A percentile compares a stretch with the other conserved stretches of the same genome.
Conservation (phyloP, 129 eudicot genomes). For the Flaveria brownii region DNA sequence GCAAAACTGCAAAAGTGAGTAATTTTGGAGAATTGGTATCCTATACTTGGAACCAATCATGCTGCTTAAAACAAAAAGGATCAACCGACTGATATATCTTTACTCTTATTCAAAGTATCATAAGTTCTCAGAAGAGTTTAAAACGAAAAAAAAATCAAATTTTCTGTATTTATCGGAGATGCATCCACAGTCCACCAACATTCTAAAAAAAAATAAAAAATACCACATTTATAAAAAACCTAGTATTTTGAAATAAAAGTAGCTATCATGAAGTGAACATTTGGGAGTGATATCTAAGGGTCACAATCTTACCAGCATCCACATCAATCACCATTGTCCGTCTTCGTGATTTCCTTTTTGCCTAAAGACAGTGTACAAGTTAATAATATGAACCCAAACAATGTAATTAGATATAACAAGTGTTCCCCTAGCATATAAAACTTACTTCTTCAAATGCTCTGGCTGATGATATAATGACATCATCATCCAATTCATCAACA, state of each 20-base stretch:
- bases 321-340: conserved; percentile 54
- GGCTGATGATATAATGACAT: conserved; percentile 74
- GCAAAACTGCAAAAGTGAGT: background rate
- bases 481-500: conserved; percentile 78
- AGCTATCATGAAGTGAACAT: background rate
- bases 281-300: background rate
- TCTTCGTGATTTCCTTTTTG: conserved; percentile 61
- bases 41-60: background rate
- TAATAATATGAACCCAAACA: background rate
- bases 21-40: background rate
- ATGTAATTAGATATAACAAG: background rate
- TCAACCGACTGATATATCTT: background rate
- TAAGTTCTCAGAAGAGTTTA: background rate
- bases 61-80: background rate
- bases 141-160: background rate
- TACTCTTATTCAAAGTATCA: background rate
- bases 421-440: conserved; percentile 12
- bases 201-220: background rate
- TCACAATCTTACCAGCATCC: conserved; percentile 54
- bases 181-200: background rate
- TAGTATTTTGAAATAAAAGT: background rate
- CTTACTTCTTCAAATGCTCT: conserved; percentile 78
- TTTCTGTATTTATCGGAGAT: background rate
- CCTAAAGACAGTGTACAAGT: conserved; percentile 38
- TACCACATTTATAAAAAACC: background rate